Evolutionary conservation across 176 grass and related monocot genomes (phyloP), one percentile per base, ranked within the genome.

Genomic region (Lolium perenne): DNA sequence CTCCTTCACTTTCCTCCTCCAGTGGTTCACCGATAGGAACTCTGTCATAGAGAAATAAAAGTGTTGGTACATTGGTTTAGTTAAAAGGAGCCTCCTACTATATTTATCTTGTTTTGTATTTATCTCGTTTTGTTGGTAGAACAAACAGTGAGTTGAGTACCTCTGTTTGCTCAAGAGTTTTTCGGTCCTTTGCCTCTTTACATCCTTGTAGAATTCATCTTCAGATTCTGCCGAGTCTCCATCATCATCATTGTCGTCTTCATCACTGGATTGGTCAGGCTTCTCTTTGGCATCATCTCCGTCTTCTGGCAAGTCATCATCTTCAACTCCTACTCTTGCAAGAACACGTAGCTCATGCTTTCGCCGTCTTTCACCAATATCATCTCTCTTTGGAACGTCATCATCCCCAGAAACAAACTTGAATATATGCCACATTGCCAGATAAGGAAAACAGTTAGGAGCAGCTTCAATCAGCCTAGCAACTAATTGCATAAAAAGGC

Each of bases 321-420:
- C 87, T 77, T 89, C 80, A 83, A 73, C 40, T 73, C 97, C 94
- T 67, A 83, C 82, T 74, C 90, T 94, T 80, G 88, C 87, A 88
- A 98, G 97, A 66, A 98, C 94, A 67, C 79, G 90, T 10, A 98
- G 88, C 77, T 98, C 94, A 4, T 94, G 94, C 58, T 94, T 94
- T 66, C 94, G 88, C 8, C 94, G 85, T 65, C 97, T 94, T 90
- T 94, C 97, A 55, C 97, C 97, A 80, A 98, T 92, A 65, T 91
- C 92, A 76, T 98, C 97, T 92, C 92, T 77, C 71, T 98, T 95
- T 64, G 97, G 97, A 86, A 98, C 79, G 78, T 98, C 97, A 76
- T 98, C 97, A 80, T 98, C 97, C 61, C 97, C 97, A 46, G 97
- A 95, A 59, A 87, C 47, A 69, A 94, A 82, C 97, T 98, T 53